Evolutionary conservation across 768 basidiomycete genomes (phyloP), one percentile per base, ranked within the genome.

Genomic region (Lactarius sp.): DNA sequence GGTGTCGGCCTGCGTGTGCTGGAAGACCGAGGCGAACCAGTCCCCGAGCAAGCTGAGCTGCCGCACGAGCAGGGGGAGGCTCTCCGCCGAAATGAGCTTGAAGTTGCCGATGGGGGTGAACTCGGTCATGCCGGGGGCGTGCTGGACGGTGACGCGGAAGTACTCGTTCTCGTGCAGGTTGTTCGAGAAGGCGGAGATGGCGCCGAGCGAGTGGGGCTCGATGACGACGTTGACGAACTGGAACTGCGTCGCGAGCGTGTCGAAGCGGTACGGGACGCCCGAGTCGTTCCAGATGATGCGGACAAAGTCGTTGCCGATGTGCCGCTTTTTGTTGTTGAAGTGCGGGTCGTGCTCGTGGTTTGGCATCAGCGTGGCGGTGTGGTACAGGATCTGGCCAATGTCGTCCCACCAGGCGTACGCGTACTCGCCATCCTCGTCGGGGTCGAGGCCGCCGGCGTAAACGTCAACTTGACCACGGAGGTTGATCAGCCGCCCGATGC

Each of bases 401-500:
- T 98, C 94, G 73, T 98, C 94, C 92, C 95, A 97, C 95, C 96
- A 99, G 0, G 95, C 94, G 72, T 98, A 98, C 0, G 96, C 92
- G 71, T 95, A 97, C 74, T 94, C 90, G 14, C 97, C 97, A 70
- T 99, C 94, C 70, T 90, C 85, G 65, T 94, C 91, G 8, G 92
- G 85, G 71, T 94, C 88, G 31, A 98, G 80, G 4, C 94, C 92
- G 8, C 95, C 97, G 2, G 90, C 90, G 73, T 95, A 97, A 18
- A 98, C 86, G 71, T 96, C 94, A 10, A 88, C 81, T 73, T 96
- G 94, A 10, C 92, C 93, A 18, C 92, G 86, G 20, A 98, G 78
- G 67, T 90, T 85, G 73, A 98, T 92, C 61, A 98, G 79, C 53
- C 89, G 78, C 1, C 96, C 97, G 14, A 99, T 80, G 5, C 93